A percentile compares a stretch with the other conserved stretches of the same genome.
phyloP scores from a whole-genome alignment of 73 alveolate genomes.

The Symbiodinium pilosum region DNA sequence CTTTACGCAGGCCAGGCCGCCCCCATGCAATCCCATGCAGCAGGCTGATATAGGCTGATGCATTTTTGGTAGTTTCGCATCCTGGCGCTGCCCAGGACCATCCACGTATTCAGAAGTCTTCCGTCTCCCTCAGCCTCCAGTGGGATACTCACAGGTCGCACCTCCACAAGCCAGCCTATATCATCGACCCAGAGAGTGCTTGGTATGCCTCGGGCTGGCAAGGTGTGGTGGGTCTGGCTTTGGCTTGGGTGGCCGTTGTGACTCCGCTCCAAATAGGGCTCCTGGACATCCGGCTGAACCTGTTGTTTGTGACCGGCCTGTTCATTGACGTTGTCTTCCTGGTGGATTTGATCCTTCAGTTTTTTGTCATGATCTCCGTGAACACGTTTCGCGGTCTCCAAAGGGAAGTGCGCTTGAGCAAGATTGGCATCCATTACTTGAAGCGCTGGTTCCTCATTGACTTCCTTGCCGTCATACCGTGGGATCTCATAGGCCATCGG shows the following conservation, averaged over 20 bases:
- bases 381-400: background rate
- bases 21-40: no score
- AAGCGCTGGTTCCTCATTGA: slow-evolving; percentile 1
- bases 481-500: background rate
- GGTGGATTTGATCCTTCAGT: background rate
- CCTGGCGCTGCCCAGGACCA: no score
- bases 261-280: background rate
- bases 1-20: background rate
- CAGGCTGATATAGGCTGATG: no score
- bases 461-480: background rate
- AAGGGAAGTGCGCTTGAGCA: background rate
- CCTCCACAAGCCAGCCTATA: background rate
- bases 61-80: no score
- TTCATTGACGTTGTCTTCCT: background rate
- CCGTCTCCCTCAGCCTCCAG: background rate
- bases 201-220: slow-evolving; percentile 15
- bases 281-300: background rate
- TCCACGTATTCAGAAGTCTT: background rate
- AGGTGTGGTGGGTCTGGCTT: background rate
- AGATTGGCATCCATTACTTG: background rate
- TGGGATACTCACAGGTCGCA: no score
- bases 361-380: background rate
- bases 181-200: background rate
- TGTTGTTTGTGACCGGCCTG: background rate
- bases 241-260: background rate